Evolutionary conservation across 441 rosid species (phyloP).

Genomic region (Brassica hybrid): DNA sequence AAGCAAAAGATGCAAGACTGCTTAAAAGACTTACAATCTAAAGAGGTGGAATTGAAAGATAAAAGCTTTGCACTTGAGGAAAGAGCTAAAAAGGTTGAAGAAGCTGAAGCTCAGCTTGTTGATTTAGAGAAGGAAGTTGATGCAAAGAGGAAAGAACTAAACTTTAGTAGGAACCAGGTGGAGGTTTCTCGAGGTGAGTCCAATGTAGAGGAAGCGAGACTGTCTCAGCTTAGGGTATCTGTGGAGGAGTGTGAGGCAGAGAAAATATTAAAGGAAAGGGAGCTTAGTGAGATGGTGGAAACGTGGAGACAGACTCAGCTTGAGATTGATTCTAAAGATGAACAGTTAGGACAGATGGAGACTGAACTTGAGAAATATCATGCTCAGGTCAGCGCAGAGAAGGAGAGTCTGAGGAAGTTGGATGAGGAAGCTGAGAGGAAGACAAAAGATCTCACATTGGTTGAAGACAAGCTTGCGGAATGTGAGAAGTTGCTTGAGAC

Average conservation of each 20-base stretch:
- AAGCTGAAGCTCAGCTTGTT: slow-evolving; percentile 29
- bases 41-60: background rate
- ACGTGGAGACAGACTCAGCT: slow-evolving; percentile 15
- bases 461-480: background rate
- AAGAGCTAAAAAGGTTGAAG: slow-evolving; percentile 38
- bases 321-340: slow-evolving; percentile 40
- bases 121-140: slow-evolving; percentile 29
- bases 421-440: slow-evolving; percentile 21
- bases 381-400: slow-evolving; percentile 13
- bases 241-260: slow-evolving; percentile 36
- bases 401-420: background rate
- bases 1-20: slow-evolving; percentile 29
- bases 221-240: slow-evolving; percentile 19
- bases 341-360: slow-evolving; percentile 15
- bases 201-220: slow-evolving; percentile 15
- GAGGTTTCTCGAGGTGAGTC: slow-evolving; percentile 17
- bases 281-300: slow-evolving; percentile 31
- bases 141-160: slow-evolving; percentile 22
- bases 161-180: slow-evolving; percentile 8
- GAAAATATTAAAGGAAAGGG: slow-evolving; percentile 31
- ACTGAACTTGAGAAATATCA: slow-evolving; percentile 15
- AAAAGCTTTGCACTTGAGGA: slow-evolving; percentile 24
- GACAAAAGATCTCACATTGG: background rate
- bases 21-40: slow-evolving; percentile 27
- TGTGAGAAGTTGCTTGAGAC: slow-evolving; percentile 25